Conservation (phyloP, 495 filamentous ascomycete species). For the Aspergillus cavernicola region DNA sequence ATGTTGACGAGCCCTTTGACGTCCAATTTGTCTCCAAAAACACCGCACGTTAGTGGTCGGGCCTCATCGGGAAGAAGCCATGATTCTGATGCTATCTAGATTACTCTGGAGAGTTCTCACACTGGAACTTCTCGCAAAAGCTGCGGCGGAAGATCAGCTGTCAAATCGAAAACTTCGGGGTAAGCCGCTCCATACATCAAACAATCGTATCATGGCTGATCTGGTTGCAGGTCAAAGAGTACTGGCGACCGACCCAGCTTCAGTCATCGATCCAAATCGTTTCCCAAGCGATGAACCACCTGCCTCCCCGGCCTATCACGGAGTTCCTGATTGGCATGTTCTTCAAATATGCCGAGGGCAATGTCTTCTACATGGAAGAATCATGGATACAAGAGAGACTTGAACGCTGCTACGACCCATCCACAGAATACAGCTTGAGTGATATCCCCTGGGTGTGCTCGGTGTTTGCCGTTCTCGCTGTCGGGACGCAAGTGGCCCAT, state of each 20-base stretch:
- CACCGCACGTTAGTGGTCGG: not conserved
- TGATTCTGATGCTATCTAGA: slow-evolving; percentile 19
- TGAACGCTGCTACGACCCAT: slow-evolving; percentile 22
- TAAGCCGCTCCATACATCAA: too few relatives aligned
- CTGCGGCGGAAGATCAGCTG: slow-evolving; percentile 17
- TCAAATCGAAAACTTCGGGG: slow-evolving; percentile 22
- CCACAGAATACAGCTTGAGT: slow-evolving; percentile 7
- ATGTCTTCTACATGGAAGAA: slow-evolving; percentile 32
- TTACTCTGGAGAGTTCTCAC: slow-evolving; percentile 40
- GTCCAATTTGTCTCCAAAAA: not conserved
- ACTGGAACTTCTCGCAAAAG: slow-evolving; percentile 41
- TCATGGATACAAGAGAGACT: slow-evolving; percentile 29
- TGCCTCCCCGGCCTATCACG: slow-evolving; percentile 35
- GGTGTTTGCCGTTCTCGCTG: slow-evolving; percentile 39
- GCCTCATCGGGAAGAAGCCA: too few relatives aligned
- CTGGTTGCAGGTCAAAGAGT: not conserved
- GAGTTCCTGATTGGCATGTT: slow-evolving; percentile 32
- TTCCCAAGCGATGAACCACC: slow-evolving; percentile 3
- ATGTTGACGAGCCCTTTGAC: slow-evolving; percentile 24
- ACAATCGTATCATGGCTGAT: not conserved
- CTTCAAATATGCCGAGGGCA: slow-evolving; percentile 36
- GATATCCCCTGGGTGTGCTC: slow-evolving; percentile 28
- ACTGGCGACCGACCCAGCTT: slow-evolving; percentile 24
- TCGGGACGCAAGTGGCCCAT: slow-evolving; percentile 21
- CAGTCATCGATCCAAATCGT: not conserved